Evolutionary conservation across 2,329 filamentous ascomycete genomes (phyloP).

Genomic region (Cercospora sojina): DNA sequence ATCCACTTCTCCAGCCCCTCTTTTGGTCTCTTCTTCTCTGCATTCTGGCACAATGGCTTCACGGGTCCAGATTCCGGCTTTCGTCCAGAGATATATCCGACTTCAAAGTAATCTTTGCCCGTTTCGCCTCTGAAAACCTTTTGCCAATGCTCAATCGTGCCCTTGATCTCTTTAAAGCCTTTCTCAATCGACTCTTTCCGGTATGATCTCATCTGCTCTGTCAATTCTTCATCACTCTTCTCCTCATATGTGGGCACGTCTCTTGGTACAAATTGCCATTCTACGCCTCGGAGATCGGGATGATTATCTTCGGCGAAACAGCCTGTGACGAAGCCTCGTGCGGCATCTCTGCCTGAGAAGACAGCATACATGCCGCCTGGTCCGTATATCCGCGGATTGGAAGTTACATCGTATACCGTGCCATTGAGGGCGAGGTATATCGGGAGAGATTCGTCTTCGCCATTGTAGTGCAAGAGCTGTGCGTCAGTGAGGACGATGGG

Average conservation of each 20-base stretch:
- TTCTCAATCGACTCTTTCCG: conserved; percentile 63
- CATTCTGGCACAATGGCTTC: conserved; percentile 50
- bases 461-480: conserved; percentile 74
- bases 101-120: conserved; percentile 75
- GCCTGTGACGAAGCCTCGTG: conserved; percentile 84
- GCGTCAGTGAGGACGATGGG: conserved; percentile 71
- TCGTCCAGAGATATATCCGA: conserved; percentile 70
- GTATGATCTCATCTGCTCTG: conserved; percentile 32
- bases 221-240: conserved; percentile 27
- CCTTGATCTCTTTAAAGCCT: conserved; percentile 64
- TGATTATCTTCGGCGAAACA: conserved; percentile 87
- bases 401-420: conserved; percentile 80
- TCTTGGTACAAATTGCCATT: conserved; percentile 75
- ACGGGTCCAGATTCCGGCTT: conserved; percentile 57
- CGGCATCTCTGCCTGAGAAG: conserved; percentile 84
- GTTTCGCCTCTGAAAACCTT: conserved; percentile 66
- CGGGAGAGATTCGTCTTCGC: conserved; percentile 69
- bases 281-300: conserved; percentile 80
- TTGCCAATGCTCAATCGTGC: conserved; percentile 76
- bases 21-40: conserved; percentile 64
- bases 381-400: conserved; percentile 53
- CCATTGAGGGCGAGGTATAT: conserved; percentile 90
- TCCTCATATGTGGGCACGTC: conserved; percentile 44
- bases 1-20: conserved; percentile 25
- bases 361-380: conserved; percentile 81